Percentiles rank a stretch among this genome's conserved stretches.
These are phyloP conservation scores for Saprolegnia parasitica DNA, from an alignment of 352 stramenopile species.

Conservation along the genomic window DNA sequence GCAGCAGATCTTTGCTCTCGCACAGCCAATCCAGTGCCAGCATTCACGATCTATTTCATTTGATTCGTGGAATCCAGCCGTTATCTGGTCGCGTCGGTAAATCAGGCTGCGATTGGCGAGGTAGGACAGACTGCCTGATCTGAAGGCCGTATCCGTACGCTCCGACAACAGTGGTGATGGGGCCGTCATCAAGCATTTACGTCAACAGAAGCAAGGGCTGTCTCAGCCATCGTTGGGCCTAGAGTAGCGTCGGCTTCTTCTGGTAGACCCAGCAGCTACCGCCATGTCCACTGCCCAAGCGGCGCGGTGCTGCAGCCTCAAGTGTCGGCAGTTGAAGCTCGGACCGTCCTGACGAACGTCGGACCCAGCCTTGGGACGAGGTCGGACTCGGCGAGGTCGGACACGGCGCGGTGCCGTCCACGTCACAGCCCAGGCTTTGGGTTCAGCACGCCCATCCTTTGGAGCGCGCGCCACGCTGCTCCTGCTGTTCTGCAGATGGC, in stretches of 20 bases:
- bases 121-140: constrained; percentile 1
- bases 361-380: not conserved
- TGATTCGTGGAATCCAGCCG: not conserved
- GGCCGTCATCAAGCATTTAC: not conserved
- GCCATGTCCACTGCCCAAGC: too few species aligned
- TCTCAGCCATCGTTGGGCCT: not conserved
- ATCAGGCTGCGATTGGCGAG: not conserved
- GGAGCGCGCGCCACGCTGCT: not conserved
- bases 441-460: not conserved
- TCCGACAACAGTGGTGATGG: not conserved
- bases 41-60: not conserved
- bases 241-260: too few species aligned
- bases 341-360: not conserved
- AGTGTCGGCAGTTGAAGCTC: not conserved
- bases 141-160: not conserved
- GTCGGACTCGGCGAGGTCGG: not conserved
- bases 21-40: not conserved
- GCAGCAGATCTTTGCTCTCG: not conserved
- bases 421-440: not conserved
- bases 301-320: not conserved
- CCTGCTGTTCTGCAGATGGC: not conserved
- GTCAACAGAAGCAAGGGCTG: not conserved
- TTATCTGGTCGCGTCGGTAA: not conserved
- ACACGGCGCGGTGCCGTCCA: too few species aligned
- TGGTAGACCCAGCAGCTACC: too few species aligned